Base-by-base conservation (phyloP, 1,284 basidiomycete genomes). In the Farysia itapuensis region DNA sequence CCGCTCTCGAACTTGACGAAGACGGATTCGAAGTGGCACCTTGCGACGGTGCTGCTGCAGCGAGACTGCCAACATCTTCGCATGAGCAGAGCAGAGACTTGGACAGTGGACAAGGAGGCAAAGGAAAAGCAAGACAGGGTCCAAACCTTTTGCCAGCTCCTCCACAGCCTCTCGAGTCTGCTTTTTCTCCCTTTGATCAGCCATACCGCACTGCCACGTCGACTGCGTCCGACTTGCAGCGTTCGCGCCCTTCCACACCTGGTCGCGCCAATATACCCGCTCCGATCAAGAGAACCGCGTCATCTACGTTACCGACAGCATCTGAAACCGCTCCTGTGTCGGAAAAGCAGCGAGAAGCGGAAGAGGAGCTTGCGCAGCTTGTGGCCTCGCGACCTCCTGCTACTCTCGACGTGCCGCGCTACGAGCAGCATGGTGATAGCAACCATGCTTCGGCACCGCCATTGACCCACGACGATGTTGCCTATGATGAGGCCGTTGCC, bases 21-120 rank as follows among this genome's bases (percentile, higher is more conserved):
- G 65, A 70, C 22, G 70, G 63, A 4, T 72, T 72, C 35, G 61
- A 68, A 42, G n/a, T n/a, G n/a, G n/a, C n/a, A n/a, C n/a, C n/a
- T n/a, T n/a, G n/a, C n/a, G n/a, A n/a, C n/a, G n/a, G n/a, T n/a
- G n/a, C n/a, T n/a, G n/a, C n/a, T n/a, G n/a, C n/a, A n/a, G n/a
- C n/a, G n/a, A n/a, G n/a, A n/a, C 19, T 53, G 6, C 28, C 37
- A 2, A 30, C 41, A 2, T 26, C n/a, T 1, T 29, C 23, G 4
- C 29, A 12, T 2, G 16, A 35, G 11, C 35, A 12, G 15, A 23
- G 24, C 4, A n/a, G n/a, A n/a, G n/a, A n/a, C n/a, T n/a, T n/a
- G n/a, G n/a, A n/a, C n/a, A n/a, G n/a, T n/a, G 28, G 14, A 28
- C 25, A 52, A 9, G 16, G 23, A 18, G 40, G 45, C 15, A 64